Base-by-base conservation (phyloP, 1,139 yeast genomes). In the Candida anutae region DNA sequence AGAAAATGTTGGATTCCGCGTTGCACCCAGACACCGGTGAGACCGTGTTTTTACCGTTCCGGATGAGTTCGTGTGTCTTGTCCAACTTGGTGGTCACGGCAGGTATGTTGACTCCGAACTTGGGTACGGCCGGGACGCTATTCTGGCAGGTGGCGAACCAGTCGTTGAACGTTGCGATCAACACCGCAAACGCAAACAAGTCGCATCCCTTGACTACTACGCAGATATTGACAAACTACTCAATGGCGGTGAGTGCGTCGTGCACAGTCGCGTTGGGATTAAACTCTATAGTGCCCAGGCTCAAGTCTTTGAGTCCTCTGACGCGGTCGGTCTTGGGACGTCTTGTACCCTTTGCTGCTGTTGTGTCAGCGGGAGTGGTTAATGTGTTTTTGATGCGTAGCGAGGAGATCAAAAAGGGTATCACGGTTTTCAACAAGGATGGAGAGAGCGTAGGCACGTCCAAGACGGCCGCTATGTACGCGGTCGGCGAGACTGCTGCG, bases 121-220 rank as follows among this genome's bases (percentile, higher is more conserved):
- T 90, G 48, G 94, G 94, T 10, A 78, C 90, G 8, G 76, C 72
- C 0, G 98, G 98, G 16, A 88, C 97, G 0, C 54, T 87, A 17
- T 87, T 90, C 56, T 90, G 98, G 98, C 98, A 90, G 58, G 76
- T 90, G 50, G 94, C 96, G 16, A 90, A 90, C 58, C 99, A 90
- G 59, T 82, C 95, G 20, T 69, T 90, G 40, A 90, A 90, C 46
- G 98, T 90, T 30, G 98, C 98, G 5, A 87, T 90, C 40, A 90
- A 90, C 57, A 85, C 93, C 24, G 93, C 97, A 23, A 90, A 90
- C 49, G 93, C 96, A 26, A 90, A 90, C 64, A 90, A 90, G 50
- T 81, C 95, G 1, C 94, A 87, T 44, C 96, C 96, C 1, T 62
- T 90, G 54, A 66, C 90, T 8, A 79, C 88, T 1, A 48, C 63